Evolutionary conservation across 495 filamentous ascomycete genomes (phyloP).

Genomic region (Penicillium cataractarum): DNA sequence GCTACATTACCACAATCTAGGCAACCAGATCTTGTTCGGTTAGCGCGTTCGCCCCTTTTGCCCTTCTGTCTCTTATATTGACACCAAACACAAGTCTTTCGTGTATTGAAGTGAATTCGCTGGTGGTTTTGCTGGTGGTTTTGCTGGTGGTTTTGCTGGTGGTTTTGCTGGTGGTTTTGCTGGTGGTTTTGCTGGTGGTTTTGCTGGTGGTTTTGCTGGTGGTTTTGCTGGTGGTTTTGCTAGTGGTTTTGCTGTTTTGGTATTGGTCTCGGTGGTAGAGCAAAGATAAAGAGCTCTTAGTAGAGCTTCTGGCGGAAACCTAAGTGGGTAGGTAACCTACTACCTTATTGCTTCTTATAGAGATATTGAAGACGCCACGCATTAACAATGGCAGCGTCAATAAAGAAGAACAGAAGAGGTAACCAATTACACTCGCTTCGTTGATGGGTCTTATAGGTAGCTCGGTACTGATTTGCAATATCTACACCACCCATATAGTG

Average conservation of each 20-base stretch:
- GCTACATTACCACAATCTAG: not conserved
- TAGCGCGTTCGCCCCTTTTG: not conserved
- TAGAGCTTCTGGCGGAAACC: not conserved
- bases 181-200: not conserved
- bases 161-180: not conserved
- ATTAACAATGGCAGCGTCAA: not conserved
- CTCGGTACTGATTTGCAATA: not conserved
- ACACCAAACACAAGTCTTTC: not conserved
- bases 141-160: not conserved
- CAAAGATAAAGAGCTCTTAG: not conserved
- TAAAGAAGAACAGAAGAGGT: not conserved
- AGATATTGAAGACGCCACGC: not conserved
- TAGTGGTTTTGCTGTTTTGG: not conserved
- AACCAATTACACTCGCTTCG: not conserved
- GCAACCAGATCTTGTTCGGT: not conserved
- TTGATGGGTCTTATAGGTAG: not conserved
- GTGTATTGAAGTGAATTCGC: not conserved
- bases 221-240: not conserved
- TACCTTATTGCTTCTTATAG: not conserved
- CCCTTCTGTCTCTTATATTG: not conserved
- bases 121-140: not conserved
- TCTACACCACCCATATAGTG: constrained; percentile 1
- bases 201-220: not conserved
- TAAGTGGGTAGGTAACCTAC: not conserved
- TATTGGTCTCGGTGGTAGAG: not conserved